Conservation (phyloP, 768 basidiomycete genomes). For the Trametes cinnabarina region DNA sequence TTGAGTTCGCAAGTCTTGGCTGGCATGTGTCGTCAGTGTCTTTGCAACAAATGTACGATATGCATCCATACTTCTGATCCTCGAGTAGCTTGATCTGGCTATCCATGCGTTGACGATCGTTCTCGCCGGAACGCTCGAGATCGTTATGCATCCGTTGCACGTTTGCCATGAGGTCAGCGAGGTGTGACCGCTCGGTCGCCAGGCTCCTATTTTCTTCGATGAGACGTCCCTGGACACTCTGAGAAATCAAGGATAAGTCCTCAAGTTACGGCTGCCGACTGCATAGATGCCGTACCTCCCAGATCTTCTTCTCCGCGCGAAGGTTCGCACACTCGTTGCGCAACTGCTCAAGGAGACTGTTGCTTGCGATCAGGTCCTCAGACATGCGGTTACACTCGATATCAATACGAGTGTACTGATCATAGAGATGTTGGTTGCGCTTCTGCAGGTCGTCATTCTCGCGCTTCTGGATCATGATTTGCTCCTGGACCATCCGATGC, state of each 20-base stretch:
- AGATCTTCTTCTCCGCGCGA: constrained; percentile 90
- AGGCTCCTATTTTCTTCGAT: constrained; percentile 83
- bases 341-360: constrained; percentile 66
- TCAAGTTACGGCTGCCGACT: neutral
- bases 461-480: constrained; percentile 55
- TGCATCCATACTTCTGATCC: constrained; percentile 63
- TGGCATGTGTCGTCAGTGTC: constrained; percentile 28
- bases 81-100: constrained; percentile 76
- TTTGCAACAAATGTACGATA: neutral
- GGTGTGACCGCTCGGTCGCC: constrained; percentile 75
- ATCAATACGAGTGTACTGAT: constrained; percentile 71
- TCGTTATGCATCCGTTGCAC: constrained; percentile 91
- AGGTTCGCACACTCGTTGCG: constrained; percentile 86
- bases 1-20: constrained; percentile 72
- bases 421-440: constrained; percentile 70
- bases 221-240: constrained; percentile 80
- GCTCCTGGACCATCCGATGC: constrained; percentile 68
- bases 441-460: constrained; percentile 66
- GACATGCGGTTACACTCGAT: constrained; percentile 68
- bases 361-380: constrained; percentile 61
- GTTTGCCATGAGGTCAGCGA: constrained; percentile 85
- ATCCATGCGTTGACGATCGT: constrained; percentile 79
- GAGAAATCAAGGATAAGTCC: neutral
- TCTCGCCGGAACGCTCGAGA: constrained; percentile 77
- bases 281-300: constrained; percentile 61